Conservation (phyloP, 2,329 filamentous ascomycete genomes). For the Xylaria sp. region DNA sequence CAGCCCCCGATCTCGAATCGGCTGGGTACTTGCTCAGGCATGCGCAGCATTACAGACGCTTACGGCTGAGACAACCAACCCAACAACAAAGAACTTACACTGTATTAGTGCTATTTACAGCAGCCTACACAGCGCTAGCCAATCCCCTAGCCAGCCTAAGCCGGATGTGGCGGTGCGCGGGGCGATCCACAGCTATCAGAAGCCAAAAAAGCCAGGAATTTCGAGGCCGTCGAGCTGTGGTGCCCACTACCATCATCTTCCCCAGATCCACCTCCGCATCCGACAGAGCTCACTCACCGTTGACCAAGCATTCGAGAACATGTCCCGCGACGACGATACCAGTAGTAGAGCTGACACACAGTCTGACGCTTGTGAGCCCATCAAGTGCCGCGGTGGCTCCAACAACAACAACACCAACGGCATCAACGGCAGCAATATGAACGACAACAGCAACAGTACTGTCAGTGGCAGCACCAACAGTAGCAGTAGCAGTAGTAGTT, state of each 20-base stretch:
- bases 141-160: slow-evolving; percentile 22
- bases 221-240: slow-evolving; percentile 8
- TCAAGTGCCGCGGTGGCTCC: slow-evolving; percentile 8
- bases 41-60: neutral
- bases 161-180: slow-evolving; percentile 37
- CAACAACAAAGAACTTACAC: neutral
- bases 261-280: slow-evolving; percentile 41
- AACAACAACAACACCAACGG: slow-evolving; percentile 1
- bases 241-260: slow-evolving; percentile 34
- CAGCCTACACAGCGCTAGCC: neutral
- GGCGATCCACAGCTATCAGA: slow-evolving; percentile 36
- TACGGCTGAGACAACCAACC: neutral
- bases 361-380: slow-evolving; percentile 15
- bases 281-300: slow-evolving; percentile 28
- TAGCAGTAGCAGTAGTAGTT: slow-evolving; percentile 21
- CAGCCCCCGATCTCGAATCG: no score
- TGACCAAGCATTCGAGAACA: slow-evolving; percentile 16
- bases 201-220: slow-evolving; percentile 24
- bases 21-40: no score
- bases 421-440: neutral
- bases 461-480: neutral
- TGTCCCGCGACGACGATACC: slow-evolving; percentile 37
- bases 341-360: slow-evolving; percentile 28
- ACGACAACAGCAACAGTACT: neutral
- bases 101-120: neutral